phyloP scores from a whole-genome alignment of 2,329 filamentous ascomycete genomes.

The Stemphylium beticola region DNA sequence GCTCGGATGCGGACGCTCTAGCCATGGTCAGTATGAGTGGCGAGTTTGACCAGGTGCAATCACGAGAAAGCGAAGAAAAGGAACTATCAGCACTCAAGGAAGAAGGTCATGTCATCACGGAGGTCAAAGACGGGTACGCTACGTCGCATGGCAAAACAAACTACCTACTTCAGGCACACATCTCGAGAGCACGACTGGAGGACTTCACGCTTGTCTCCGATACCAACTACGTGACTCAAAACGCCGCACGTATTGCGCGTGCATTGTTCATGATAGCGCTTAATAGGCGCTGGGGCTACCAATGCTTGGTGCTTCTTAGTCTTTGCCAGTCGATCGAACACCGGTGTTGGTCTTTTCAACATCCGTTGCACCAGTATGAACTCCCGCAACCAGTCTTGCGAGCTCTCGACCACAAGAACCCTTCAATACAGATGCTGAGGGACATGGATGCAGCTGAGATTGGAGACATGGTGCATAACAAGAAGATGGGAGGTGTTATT shows the following conservation, averaged over 20 bases:
- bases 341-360: conserved; percentile 91
- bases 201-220: conserved; percentile 95
- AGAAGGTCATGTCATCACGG: conserved; percentile 71
- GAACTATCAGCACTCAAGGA: conserved; percentile 79
- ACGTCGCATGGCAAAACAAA: conserved; percentile 91
- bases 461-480: conserved; percentile 88
- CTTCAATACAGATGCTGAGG: conserved; percentile 80
- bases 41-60: conserved; percentile 97
- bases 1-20: conserved; percentile 89
- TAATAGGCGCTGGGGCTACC: conserved; percentile 93
- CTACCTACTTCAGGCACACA: conserved; percentile 91
- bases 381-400: conserved; percentile 81
- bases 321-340: conserved; percentile 98
- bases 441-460: conserved; percentile 96
- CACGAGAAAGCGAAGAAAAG: conserved; percentile 85
- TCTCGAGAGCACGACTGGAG: conserved; percentile 84
- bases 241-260: conserved; percentile 90
- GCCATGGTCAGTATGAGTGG: conserved; percentile 98
- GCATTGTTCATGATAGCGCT: conserved; percentile 97
- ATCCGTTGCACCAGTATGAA: conserved; percentile 95
- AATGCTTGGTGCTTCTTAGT: conserved; percentile 88
- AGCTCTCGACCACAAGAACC: conserved; percentile 82
- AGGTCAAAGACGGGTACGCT: conserved; percentile 72
- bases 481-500: conserved; percentile 82
- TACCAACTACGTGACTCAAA: conserved; percentile 92